A percentile compares a stretch with the other conserved stretches of the same genome.
phyloP scores from a whole-genome alignment of 495 filamentous ascomycete species.

The Neurospora sp. region DNA sequence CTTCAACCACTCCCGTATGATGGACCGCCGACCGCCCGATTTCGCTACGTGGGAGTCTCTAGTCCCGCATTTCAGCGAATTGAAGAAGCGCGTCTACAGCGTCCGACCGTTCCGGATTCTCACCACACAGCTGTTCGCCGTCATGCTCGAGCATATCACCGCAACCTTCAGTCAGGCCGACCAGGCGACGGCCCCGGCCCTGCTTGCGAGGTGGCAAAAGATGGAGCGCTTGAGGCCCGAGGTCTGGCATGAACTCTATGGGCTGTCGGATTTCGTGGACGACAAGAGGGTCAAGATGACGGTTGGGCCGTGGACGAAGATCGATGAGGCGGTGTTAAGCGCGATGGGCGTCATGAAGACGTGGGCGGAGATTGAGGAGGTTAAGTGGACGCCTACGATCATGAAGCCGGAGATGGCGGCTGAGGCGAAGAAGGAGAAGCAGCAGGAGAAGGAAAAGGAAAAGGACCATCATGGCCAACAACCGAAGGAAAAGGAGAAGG shows the following conservation, averaged over 20 bases:
- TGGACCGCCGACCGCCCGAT: slow-evolving; percentile 16
- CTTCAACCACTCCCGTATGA: slow-evolving; percentile 15
- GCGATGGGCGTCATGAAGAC: slow-evolving; percentile 17
- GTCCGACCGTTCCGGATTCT: slow-evolving; percentile 21
- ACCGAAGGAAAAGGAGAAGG: not conserved
- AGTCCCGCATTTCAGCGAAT: slow-evolving; percentile 24
- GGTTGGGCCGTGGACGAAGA: slow-evolving; percentile 28
- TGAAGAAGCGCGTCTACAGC: slow-evolving; percentile 13
- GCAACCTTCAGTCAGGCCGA: slow-evolving; percentile 17
- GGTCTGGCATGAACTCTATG: slow-evolving; percentile 19
- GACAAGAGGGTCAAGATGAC: slow-evolving; percentile 15
- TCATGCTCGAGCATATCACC: slow-evolving; percentile 28
- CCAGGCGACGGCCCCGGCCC: slow-evolving; percentile 1
- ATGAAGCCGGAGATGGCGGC: not conserved
- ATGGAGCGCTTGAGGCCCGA: slow-evolving; percentile 8
- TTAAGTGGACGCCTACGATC: slow-evolving; percentile 19
- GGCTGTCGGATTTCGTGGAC: slow-evolving; percentile 9
- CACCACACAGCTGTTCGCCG: slow-evolving; percentile 23
- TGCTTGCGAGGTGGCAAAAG: slow-evolving; percentile 11
- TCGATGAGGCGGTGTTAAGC: slow-evolving; percentile 19
- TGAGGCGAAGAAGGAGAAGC: not conserved
- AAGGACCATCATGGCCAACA: not conserved
- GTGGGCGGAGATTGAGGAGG: slow-evolving; percentile 23
- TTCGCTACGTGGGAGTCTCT: slow-evolving; percentile 17
- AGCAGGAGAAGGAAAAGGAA: slow-evolving; percentile 2